Conservation (phyloP, 2,329 filamentous ascomycete species). For the Pleomassaria siparia region DNA sequence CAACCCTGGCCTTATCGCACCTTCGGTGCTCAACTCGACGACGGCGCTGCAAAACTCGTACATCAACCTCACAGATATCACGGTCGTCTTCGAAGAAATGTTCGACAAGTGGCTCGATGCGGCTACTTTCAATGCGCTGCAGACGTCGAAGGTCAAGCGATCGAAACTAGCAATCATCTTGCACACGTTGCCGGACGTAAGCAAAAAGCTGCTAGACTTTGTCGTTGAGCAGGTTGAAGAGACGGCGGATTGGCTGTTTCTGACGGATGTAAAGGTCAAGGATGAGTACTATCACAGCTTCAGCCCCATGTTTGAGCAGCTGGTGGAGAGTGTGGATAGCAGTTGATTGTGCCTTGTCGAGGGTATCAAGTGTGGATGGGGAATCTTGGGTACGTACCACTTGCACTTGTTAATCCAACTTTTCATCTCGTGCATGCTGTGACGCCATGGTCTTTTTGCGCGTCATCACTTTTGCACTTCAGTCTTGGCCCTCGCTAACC, state of each 20-base stretch:
- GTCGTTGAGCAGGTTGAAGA: constrained; percentile 32
- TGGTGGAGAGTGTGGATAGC: constrained; percentile 14
- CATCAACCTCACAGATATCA: constrained; percentile 34
- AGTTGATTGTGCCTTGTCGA: not conserved
- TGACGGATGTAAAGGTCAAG: constrained; percentile 23
- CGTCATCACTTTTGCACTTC: too few relatives aligned
- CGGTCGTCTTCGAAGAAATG: constrained; percentile 35
- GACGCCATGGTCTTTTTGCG: too few relatives aligned
- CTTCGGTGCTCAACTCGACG: constrained; percentile 19
- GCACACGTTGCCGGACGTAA: constrained; percentile 29
- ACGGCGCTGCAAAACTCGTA: constrained; percentile 24
- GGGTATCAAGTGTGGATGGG: not conserved
- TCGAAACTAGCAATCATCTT: constrained; percentile 31
- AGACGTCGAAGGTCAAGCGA: constrained; percentile 17
- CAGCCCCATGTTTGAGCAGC: constrained; percentile 21
- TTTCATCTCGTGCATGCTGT: too few relatives aligned
- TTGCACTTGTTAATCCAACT: too few relatives aligned
- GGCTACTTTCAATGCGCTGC: constrained; percentile 20
- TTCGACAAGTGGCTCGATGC: constrained; percentile 32
- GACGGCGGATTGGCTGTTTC: constrained; percentile 33
- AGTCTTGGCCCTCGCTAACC: too few relatives aligned
- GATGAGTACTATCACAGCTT: constrained; percentile 35
- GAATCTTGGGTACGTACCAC: too few relatives aligned
- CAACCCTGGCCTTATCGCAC: constrained; percentile 28
- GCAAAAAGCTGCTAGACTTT: constrained; percentile 24